These are phyloP conservation scores for Scheffersomyces lignicola DNA, from an alignment of 1,139 yeast genomes.

Conservation along the genomic window DNA sequence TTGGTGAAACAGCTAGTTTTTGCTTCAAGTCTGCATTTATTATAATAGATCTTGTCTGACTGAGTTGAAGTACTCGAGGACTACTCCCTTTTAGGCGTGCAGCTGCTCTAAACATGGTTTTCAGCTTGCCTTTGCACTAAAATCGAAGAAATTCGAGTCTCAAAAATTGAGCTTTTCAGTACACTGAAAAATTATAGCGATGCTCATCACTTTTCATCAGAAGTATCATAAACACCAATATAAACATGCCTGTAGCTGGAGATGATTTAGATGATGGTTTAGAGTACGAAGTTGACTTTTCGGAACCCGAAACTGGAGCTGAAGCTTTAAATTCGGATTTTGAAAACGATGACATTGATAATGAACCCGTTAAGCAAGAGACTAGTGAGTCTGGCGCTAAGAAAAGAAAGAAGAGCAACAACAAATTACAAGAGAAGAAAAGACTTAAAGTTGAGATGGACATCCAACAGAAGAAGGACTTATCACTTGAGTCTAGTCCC, in stretches of 20 bases:
- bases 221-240: background rate
- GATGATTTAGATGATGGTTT: constrained; percentile 75
- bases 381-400: constrained; percentile 15
- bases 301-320: constrained; percentile 12
- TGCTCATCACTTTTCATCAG: constrained; percentile 1
- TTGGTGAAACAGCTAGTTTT: constrained; percentile 30
- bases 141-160: too few species aligned
- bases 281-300: constrained; percentile 49
- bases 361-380: constrained; percentile 8
- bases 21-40: constrained; percentile 40
- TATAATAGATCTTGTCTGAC: constrained; percentile 20
- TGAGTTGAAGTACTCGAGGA: background rate
- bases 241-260: constrained; percentile 14
- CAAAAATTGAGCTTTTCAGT: too few species aligned
- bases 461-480: constrained; percentile 46
- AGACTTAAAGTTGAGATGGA: constrained; percentile 60
- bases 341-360: constrained; percentile 15
- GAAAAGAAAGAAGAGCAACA: constrained; percentile 31
- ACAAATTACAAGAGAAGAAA: constrained; percentile 52
- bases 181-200: constrained; percentile 2
- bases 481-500: constrained; percentile 49
- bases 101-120: too few species aligned
- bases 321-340: constrained; percentile 9
- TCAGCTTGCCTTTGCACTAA: too few species aligned
- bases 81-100: too few species aligned